Percentiles rank a stretch among this genome's conserved stretches.
Evolutionary conservation across 768 basidiomycete genomes (phyloP).

Genomic region (Stropharia rugosoannulata): DNA sequence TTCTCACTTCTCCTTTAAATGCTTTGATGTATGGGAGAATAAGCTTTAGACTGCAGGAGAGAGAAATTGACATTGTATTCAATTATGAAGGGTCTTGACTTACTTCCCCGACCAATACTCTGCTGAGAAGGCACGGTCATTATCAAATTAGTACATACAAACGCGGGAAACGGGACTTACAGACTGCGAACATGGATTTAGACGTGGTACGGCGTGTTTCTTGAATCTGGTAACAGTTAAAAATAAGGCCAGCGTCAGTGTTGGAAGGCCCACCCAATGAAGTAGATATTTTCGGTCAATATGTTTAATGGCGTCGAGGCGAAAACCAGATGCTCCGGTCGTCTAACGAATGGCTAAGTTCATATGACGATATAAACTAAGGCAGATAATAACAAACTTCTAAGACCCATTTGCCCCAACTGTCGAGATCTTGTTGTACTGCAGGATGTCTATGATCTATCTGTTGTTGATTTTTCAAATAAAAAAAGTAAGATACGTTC

Average conservation of each 20-base stretch:
- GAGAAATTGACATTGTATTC: neutral
- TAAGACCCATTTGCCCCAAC: conserved; percentile 82
- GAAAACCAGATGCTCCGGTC: conserved; percentile 71
- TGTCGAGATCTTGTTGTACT: conserved; percentile 68
- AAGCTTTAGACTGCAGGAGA: conserved; percentile 38
- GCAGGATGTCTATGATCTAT: conserved; percentile 84
- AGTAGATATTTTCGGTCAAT: conserved; percentile 71
- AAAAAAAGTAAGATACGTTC: neutral
- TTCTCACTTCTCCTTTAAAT: conserved; percentile 65
- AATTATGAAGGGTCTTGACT: conserved; percentile 15
- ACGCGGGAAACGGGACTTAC: conserved; percentile 26
- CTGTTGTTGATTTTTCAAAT: conserved; percentile 33
- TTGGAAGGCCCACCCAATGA: conserved; percentile 52
- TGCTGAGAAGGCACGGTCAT: conserved; percentile 38
- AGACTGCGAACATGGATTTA: conserved; percentile 56
- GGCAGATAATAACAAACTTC: conserved; percentile 24
- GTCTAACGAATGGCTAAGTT: conserved; percentile 38
- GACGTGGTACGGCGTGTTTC: conserved; percentile 44
- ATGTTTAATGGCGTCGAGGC: conserved; percentile 92
- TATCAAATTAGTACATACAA: neutral
- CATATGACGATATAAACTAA: neutral
- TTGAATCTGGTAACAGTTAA: conserved; percentile 42
- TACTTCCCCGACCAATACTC: conserved; percentile 85
- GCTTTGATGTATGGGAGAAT: conserved; percentile 59
- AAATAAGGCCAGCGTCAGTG: neutral